These are phyloP conservation scores for Fusarium keratoplasticum DNA, from an alignment of 2,329 filamentous ascomycete genomes.

Conservation along the genomic window DNA sequence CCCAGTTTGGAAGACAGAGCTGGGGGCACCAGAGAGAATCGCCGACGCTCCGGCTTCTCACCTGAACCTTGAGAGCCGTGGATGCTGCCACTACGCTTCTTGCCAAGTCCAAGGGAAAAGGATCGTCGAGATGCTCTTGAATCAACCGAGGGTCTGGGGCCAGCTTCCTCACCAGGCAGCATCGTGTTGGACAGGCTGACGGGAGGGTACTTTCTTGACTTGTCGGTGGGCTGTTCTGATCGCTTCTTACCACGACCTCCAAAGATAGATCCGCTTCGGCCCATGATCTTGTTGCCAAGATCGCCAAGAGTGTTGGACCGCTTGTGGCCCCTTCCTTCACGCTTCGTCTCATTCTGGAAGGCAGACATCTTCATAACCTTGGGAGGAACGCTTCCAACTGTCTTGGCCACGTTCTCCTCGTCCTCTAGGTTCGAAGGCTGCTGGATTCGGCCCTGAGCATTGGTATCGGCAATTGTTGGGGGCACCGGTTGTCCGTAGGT, in stretches of 20 bases:
- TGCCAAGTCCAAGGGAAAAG: conserved; percentile 75
- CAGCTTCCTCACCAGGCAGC: conserved; percentile 66
- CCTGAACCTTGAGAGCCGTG: conserved; percentile 65
- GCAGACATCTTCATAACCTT: conserved; percentile 70
- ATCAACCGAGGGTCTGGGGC: conserved; percentile 73
- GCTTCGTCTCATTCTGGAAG: conserved; percentile 65
- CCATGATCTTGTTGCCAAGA: conserved; percentile 86
- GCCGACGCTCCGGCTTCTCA: conserved; percentile 69
- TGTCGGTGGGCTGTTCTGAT: conserved; percentile 65
- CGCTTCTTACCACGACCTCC: conserved; percentile 69
- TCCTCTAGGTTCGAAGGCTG: conserved; percentile 75
- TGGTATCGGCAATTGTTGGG: conserved; percentile 87
- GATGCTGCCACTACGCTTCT: conserved; percentile 78
- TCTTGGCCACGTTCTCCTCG: conserved; percentile 72
- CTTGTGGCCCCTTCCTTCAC: conserved; percentile 69
- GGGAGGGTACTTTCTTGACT: conserved; percentile 82
- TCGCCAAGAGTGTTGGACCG: conserved; percentile 82
- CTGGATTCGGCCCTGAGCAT: conserved; percentile 89
- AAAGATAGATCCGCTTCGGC: conserved; percentile 84
- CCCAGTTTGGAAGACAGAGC: conserved; percentile 73
- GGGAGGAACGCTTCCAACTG: conserved; percentile 68
- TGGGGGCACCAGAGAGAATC: conserved; percentile 77
- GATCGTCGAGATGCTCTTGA: conserved; percentile 75
- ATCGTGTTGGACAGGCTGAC: conserved; percentile 87
- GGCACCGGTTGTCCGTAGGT: conserved; percentile 87